A percentile compares a stretch with the other conserved stretches of the same genome.
Conservation (phyloP, 768 basidiomycete genomes). For the Mycena pura region DNA sequence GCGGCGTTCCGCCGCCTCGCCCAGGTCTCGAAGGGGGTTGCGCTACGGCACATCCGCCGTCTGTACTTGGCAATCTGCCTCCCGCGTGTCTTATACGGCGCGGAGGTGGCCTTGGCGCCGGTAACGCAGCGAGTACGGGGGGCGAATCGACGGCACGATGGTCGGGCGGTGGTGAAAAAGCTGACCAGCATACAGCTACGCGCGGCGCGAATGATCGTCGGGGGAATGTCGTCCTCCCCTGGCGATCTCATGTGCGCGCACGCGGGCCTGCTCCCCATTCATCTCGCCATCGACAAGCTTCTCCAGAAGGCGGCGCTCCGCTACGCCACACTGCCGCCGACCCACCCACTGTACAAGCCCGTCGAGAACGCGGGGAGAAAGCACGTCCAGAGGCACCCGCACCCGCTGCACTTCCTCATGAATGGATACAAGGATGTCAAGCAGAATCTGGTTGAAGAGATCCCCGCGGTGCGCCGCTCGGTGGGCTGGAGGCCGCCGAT, state of each 20-base stretch:
- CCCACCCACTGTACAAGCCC: constrained; percentile 28
- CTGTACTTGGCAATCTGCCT: constrained; percentile 15
- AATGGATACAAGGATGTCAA: neutral
- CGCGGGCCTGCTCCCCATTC: constrained; percentile 29
- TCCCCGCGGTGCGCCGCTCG: neutral
- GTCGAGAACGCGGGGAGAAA: neutral
- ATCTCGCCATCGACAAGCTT: constrained; percentile 24
- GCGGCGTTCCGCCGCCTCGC: constrained; percentile 12
- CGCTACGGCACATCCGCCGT: neutral
- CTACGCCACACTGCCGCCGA: constrained; percentile 26
- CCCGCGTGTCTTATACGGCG: constrained; percentile 37
- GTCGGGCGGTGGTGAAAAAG: neutral
- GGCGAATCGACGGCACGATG: neutral
- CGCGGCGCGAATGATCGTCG: neutral
- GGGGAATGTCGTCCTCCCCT: neutral
- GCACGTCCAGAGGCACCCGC: constrained; percentile 13
- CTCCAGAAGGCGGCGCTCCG: constrained; percentile 26
- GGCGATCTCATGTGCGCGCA: constrained; percentile 29
- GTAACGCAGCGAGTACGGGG: neutral
- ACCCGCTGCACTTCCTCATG: constrained; percentile 13
- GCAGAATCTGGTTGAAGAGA: constrained; percentile 6
- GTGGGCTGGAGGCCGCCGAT: neutral
- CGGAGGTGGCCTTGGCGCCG: constrained; percentile 23
- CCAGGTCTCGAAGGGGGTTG: constrained; percentile 3
- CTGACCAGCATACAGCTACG: neutral